These are phyloP conservation scores for Gossypium armourianum DNA, from an alignment of 441 rosid genomes.

Conservation along the genomic window DNA sequence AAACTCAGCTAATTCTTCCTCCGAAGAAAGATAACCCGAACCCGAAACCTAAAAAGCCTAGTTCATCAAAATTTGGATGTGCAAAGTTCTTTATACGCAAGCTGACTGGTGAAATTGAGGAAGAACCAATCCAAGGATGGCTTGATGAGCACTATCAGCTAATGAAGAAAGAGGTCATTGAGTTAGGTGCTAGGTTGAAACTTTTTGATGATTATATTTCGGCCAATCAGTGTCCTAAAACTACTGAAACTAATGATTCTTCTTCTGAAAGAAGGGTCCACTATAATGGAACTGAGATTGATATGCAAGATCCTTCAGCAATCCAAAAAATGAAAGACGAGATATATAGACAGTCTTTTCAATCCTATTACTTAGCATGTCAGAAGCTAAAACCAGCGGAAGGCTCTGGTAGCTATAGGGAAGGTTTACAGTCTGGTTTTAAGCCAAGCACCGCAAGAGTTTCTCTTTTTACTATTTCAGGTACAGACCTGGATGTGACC, in stretches of 20 bases:
- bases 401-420: slow-evolving; percentile 75
- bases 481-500: slow-evolving; percentile 74
- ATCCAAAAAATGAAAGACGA: slow-evolving; percentile 55
- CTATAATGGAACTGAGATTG: slow-evolving; percentile 56
- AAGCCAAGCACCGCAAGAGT: slow-evolving; percentile 61
- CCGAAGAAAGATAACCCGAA: slow-evolving; percentile 54
- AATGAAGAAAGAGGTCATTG: slow-evolving; percentile 75
- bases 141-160: slow-evolving; percentile 88
- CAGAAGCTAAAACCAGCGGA: slow-evolving; percentile 57
- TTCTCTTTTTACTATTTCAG: slow-evolving; percentile 69
- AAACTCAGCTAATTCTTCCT: slow-evolving; percentile 45
- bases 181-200: slow-evolving; percentile 81
- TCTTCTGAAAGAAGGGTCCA: slow-evolving; percentile 38
- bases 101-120: slow-evolving; percentile 83
- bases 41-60: slow-evolving; percentile 59
- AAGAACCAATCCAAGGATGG: slow-evolving; percentile 99
- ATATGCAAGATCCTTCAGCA: slow-evolving; percentile 49
- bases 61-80: slow-evolving; percentile 60
- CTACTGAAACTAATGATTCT: slow-evolving; percentile 46
- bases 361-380: slow-evolving; percentile 79
- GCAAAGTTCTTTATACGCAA: slow-evolving; percentile 64
- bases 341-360: slow-evolving; percentile 61
- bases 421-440: slow-evolving; percentile 89
- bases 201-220: slow-evolving; percentile 58
- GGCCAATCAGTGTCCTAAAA: slow-evolving; percentile 34